A percentile compares a stretch with the other conserved stretches of the same genome.
Evolutionary conservation across 768 basidiomycete species (phyloP).

Genomic region (Guyanaporus albipodus): DNA sequence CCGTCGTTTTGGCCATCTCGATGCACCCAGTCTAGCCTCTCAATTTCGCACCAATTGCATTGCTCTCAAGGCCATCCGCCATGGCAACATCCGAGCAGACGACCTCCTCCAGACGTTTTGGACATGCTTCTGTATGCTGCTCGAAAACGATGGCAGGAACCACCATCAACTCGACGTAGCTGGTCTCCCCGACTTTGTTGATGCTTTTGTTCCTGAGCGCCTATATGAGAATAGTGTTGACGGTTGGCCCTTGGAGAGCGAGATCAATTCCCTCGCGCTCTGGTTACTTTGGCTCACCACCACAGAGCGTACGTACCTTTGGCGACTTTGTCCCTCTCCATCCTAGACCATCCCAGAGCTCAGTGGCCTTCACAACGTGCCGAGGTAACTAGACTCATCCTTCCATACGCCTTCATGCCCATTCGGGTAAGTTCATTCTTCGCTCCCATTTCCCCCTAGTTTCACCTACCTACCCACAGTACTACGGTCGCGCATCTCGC

Average conservation of each 20-base stretch:
- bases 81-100: constrained; percentile 32
- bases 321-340: neutral
- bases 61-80: constrained; percentile 30
- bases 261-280: constrained; percentile 47
- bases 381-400: constrained; percentile 31
- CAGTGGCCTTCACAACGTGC: constrained; percentile 26
- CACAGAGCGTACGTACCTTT: constrained; percentile 37
- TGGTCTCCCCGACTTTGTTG: constrained; percentile 44
- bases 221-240: constrained; percentile 40
- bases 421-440: constrained; percentile 39
- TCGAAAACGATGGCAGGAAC: constrained; percentile 69
- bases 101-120: constrained; percentile 37
- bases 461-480: constrained; percentile 39
- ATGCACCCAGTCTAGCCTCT: constrained; percentile 32
- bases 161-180: constrained; percentile 51
- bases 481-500: constrained; percentile 35
- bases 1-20: constrained; percentile 48
- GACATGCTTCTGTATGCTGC: constrained; percentile 50
- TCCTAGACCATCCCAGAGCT: constrained; percentile 29
- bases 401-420: constrained; percentile 48
- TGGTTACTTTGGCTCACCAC: constrained; percentile 65
- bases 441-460: neutral
- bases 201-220: constrained; percentile 40
- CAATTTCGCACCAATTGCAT: constrained; percentile 40
- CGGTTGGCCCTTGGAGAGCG: constrained; percentile 58